Conservation (phyloP, 495 filamentous ascomycete genomes). For the Penicillium daleae region DNA sequence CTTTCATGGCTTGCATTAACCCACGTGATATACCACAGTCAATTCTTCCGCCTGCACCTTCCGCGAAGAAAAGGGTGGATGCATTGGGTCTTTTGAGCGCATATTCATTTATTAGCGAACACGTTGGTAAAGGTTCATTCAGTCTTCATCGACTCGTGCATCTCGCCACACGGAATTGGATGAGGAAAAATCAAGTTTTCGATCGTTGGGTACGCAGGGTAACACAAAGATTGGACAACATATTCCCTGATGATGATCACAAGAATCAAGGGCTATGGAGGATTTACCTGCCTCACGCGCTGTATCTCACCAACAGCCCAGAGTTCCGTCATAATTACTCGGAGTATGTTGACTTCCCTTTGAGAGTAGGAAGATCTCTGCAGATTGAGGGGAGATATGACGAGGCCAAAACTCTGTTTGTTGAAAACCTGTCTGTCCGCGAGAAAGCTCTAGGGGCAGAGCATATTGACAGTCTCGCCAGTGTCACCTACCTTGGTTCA, state of each 20-base stretch:
- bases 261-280: slow-evolving; percentile 31
- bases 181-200: slow-evolving; percentile 23
- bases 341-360: background rate
- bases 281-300: slow-evolving; percentile 33
- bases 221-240: slow-evolving; percentile 16
- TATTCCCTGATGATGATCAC: slow-evolving; percentile 30
- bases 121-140: slow-evolving; percentile 6
- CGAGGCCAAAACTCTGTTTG: too few species aligned
- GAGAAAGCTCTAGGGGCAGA: too few species aligned
- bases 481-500: too few species aligned
- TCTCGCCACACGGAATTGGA: slow-evolving; percentile 39
- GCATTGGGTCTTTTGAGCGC: slow-evolving; percentile 35
- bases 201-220: slow-evolving; percentile 15
- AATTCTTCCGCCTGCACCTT: slow-evolving; percentile 25
- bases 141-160: slow-evolving; percentile 42
- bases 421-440: too few species aligned
- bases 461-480: too few species aligned
- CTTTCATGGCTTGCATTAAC: slow-evolving; percentile 47
- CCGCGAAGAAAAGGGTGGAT: slow-evolving; percentile 20
- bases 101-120: slow-evolving; percentile 29
- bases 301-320: background rate
- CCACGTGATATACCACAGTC: slow-evolving; percentile 46
- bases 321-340: background rate
- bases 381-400: slow-evolving; percentile 7
- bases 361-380: background rate